Percentiles rank a stretch among this genome's conserved stretches.
Evolutionary conservation across 2,329 filamentous ascomycete species (phyloP).

Genomic region (Pestalotiopsis sp.): DNA sequence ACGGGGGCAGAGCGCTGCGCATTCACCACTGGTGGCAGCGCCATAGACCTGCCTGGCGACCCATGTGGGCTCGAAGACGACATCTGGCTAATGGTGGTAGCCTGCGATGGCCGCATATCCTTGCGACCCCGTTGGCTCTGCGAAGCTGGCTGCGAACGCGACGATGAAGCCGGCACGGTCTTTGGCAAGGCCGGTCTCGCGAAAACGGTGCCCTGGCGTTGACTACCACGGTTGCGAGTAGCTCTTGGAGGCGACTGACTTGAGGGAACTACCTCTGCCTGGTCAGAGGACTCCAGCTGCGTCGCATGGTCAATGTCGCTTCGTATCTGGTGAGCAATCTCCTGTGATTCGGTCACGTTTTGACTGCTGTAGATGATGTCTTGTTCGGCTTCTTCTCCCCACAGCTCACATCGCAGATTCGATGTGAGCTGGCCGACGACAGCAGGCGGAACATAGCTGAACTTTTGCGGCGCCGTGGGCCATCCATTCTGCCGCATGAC

Average conservation of each 20-base stretch:
- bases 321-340: slow-evolving; percentile 51
- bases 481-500: slow-evolving; percentile 57
- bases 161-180: slow-evolving; percentile 5
- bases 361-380: slow-evolving; percentile 16
- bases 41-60: slow-evolving; percentile 29
- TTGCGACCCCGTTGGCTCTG: slow-evolving; percentile 16
- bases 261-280: slow-evolving; percentile 30
- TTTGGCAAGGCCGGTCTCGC: slow-evolving; percentile 12
- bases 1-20: slow-evolving; percentile 17
- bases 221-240: slow-evolving; percentile 10
- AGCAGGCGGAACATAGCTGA: slow-evolving; percentile 55
- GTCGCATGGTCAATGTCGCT: slow-evolving; percentile 45
- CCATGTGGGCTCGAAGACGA: slow-evolving; percentile 27
- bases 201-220: neutral
- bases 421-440: slow-evolving; percentile 58
- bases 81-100: slow-evolving; percentile 40
- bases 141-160: slow-evolving; percentile 13
- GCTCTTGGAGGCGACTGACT: slow-evolving; percentile 28
- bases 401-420: slow-evolving; percentile 55
- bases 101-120: slow-evolving; percentile 40
- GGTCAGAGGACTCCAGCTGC: slow-evolving; percentile 26
- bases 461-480: slow-evolving; percentile 50
- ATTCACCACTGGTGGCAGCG: slow-evolving; percentile 18
- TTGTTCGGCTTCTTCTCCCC: slow-evolving; percentile 32
- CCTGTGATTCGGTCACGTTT: slow-evolving; percentile 45